A percentile compares a stretch with the other conserved stretches of the same genome.
These are phyloP conservation scores for Cladobotryum protrusum DNA, from an alignment of 2,329 filamentous ascomycete species.

Conservation along the genomic window DNA sequence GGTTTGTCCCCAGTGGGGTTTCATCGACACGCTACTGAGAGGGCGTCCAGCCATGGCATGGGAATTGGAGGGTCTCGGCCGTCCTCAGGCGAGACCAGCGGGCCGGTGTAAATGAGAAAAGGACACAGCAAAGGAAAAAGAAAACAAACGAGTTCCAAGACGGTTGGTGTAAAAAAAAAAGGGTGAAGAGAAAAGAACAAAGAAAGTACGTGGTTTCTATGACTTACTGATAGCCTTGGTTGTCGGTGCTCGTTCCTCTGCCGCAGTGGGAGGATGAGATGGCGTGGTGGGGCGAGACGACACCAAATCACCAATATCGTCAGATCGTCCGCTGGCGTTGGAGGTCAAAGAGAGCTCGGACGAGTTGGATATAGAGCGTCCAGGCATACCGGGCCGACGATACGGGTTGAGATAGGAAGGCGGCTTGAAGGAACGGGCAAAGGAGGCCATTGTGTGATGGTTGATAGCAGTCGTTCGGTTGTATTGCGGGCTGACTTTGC, in stretches of 20 bases:
- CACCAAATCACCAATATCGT: constrained; percentile 24
- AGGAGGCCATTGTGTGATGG: constrained; percentile 36
- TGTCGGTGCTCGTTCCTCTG: constrained; percentile 2
- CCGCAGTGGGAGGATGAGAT: background rate
- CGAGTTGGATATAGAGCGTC: constrained; percentile 40
- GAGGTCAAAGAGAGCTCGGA: constrained; percentile 37
- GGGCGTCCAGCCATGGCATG: background rate
- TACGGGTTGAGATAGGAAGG: constrained; percentile 37
- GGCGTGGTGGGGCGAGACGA: constrained; percentile 24
- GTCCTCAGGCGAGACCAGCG: background rate
- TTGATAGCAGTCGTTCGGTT: no score
- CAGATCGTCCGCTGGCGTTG: constrained; percentile 22
- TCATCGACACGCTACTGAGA: no score
- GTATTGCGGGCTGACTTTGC: no score
- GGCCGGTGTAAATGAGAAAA: background rate
- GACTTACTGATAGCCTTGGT: constrained; percentile 14
- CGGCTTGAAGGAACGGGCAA: constrained; percentile 44
- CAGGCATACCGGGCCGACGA: constrained; percentile 38
- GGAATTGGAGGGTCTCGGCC: background rate
- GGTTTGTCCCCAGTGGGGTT: background rate
- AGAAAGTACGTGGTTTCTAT: constrained; percentile 3
- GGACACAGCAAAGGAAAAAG: background rate
- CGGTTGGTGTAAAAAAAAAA: background rate
- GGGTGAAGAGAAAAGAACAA: constrained; percentile 6
- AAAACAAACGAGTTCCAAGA: no score